phyloP scores from a whole-genome alignment of 176 grass and related monocot species.

The Hordeum marinum region DNA sequence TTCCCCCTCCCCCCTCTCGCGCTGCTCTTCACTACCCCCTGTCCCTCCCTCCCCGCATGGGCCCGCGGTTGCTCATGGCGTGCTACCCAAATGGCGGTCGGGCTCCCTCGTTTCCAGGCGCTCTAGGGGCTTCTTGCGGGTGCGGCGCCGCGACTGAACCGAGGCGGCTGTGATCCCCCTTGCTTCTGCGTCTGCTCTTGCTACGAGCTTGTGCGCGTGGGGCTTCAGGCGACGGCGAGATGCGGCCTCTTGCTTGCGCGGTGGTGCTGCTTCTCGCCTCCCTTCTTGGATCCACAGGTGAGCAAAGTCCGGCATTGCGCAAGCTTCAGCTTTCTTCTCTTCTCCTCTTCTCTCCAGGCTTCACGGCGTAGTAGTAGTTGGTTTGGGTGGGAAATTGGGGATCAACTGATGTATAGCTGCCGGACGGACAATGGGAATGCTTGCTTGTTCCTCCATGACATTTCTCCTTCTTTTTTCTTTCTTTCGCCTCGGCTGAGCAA shows the following conservation, averaged over 20 bases:
- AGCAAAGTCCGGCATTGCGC: not conserved
- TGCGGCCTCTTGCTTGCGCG: constrained; percentile 25
- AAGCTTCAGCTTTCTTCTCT: not conserved
- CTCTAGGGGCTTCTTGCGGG: constrained; percentile 16
- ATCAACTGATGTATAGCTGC: not conserved
- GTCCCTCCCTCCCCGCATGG: constrained; percentile 9
- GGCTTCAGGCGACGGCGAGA: constrained; percentile 5
- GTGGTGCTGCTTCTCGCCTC: constrained; percentile 34
- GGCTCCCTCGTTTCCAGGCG: not conserved
- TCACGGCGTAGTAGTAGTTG: too few species aligned
- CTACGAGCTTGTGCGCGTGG: not conserved
- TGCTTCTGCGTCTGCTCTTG: not conserved
- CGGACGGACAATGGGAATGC: not conserved
- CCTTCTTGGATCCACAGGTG: constrained; percentile 70
- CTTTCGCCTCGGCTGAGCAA: not conserved
- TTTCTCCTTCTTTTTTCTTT: too few species aligned
- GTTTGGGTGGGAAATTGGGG: not conserved
- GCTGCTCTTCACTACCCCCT: not conserved
- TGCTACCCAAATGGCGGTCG: constrained; percentile 35
- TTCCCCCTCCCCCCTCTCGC: not conserved
- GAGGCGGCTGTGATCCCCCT: constrained; percentile 25
- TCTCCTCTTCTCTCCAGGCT: not conserved
- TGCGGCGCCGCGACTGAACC: not conserved
- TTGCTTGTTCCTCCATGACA: not conserved
- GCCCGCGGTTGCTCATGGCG: constrained; percentile 13